phyloP scores from a whole-genome alignment of 192 early-diverging fungal genomes.

The Mortierella antarctica region DNA sequence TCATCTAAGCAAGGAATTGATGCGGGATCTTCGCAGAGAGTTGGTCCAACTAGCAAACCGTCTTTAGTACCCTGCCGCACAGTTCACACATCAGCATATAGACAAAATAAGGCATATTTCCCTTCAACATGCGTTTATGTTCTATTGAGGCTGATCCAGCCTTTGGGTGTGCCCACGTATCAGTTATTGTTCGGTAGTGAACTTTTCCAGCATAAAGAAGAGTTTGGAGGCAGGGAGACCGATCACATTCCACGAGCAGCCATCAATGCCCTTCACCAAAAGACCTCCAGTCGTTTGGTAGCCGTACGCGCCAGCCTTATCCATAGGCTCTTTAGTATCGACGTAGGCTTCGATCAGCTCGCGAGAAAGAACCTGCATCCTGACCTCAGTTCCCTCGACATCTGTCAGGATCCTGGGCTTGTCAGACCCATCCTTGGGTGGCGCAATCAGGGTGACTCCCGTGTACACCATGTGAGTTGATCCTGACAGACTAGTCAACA shows the following conservation, averaged over 20 bases:
- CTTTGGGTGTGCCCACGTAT: neutral
- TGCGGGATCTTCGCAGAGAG: neutral
- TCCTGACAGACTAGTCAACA: conserved; percentile 70
- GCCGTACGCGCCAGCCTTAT: conserved; percentile 89
- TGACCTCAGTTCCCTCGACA: conserved; percentile 74
- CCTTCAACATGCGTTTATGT: neutral
- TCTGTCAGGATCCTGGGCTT: conserved; percentile 42
- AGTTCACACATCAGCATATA: conserved; percentile 5
- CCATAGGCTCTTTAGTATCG: conserved; percentile 63
- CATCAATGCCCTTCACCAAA: conserved; percentile 78
- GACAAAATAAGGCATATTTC: conserved; percentile 14
- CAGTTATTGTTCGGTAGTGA: conserved; percentile 11
- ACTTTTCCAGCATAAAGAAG: conserved; percentile 46
- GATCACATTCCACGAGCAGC: conserved; percentile 90
- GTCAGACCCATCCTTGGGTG: conserved; percentile 28
- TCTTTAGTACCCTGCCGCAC: neutral
- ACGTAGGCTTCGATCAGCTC: conserved; percentile 75
- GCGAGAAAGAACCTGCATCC: conserved; percentile 69
- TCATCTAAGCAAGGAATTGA: conserved; percentile 1
- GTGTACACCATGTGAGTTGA: conserved; percentile 80
- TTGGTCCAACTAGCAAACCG: neutral
- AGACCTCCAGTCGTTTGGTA: conserved; percentile 82
- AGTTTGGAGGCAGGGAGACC: conserved; percentile 53
- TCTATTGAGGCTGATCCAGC: no score
- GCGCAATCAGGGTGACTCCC: conserved; percentile 70